Conservation (phyloP, 106 monocot species). For the Dioscorea dumetorum region DNA sequence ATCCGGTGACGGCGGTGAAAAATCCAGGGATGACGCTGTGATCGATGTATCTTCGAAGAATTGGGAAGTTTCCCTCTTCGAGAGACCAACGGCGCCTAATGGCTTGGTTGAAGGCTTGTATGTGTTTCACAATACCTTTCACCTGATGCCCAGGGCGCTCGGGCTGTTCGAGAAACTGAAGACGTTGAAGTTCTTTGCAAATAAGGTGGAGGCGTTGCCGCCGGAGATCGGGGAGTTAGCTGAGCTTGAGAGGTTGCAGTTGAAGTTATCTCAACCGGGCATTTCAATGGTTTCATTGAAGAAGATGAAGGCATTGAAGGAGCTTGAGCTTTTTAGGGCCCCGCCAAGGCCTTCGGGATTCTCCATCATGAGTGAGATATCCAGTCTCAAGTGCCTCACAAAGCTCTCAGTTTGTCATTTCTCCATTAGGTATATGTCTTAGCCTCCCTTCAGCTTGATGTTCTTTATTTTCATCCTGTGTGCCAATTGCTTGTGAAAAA, state of each 20-base stretch:
- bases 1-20: not conserved
- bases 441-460: no score
- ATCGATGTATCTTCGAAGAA: constrained; percentile 34
- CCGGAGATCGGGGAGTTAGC: constrained; percentile 37
- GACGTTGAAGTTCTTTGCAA: constrained; percentile 61
- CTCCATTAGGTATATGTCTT: constrained; percentile 47
- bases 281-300: constrained; percentile 24
- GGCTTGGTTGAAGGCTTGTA: constrained; percentile 23
- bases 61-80: constrained; percentile 37
- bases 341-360: constrained; percentile 39
- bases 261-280: constrained; percentile 43
- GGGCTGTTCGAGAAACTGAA: constrained; percentile 30
- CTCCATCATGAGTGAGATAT: constrained; percentile 37
- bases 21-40: constrained; percentile 18
- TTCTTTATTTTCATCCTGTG: no score
- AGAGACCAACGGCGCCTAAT: constrained; percentile 3
- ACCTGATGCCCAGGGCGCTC: constrained; percentile 46
- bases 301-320: constrained; percentile 47
- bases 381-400: constrained; percentile 45
- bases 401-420: constrained; percentile 79
- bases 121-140: constrained; percentile 46
- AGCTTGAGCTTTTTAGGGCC: constrained; percentile 53
- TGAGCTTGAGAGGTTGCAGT: constrained; percentile 48
- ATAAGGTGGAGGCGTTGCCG: constrained; percentile 53
- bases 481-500: no score